phyloP scores from a whole-genome alignment of 768 basidiomycete genomes.

The Mycena metata region DNA sequence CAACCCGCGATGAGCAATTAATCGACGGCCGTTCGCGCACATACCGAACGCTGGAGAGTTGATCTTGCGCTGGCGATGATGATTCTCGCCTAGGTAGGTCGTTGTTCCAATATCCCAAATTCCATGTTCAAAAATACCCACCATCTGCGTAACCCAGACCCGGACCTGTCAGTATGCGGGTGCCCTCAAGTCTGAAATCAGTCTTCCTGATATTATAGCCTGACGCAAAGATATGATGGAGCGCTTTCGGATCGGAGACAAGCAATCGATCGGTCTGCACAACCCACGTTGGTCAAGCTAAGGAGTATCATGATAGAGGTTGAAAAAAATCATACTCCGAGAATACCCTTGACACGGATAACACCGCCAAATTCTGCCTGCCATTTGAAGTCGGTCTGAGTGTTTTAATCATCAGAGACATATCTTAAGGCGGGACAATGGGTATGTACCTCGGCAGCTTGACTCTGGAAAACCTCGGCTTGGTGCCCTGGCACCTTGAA shows the following conservation, averaged over 20 bases:
- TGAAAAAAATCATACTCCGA: not conserved
- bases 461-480: slow-evolving; percentile 63
- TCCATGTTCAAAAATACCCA: slow-evolving; percentile 34
- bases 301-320: too few relatives aligned
- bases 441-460: slow-evolving; percentile 53
- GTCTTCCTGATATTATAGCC: slow-evolving; percentile 68
- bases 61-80: too few relatives aligned
- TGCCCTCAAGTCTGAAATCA: slow-evolving; percentile 63
- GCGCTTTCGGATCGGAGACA: slow-evolving; percentile 68
- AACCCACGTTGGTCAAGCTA: too few relatives aligned
- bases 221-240: slow-evolving; percentile 57
- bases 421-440: not conserved
- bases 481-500: slow-evolving; percentile 59
- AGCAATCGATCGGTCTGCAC: slow-evolving; percentile 64
- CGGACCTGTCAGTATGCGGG: slow-evolving; percentile 63
- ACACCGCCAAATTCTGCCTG: slow-evolving; percentile 43
- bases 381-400: slow-evolving; percentile 65
- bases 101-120: too few relatives aligned
- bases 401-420: not conserved
- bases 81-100: too few relatives aligned
- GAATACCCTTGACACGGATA: slow-evolving; percentile 60
- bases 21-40: too few relatives aligned
- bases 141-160: slow-evolving; percentile 70
- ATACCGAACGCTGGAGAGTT: slow-evolving; percentile 53
- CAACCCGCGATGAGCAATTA: too few relatives aligned